These are phyloP conservation scores for Plasmopara muralis DNA, from an alignment of 352 stramenopile species.

Conservation along the genomic window DNA sequence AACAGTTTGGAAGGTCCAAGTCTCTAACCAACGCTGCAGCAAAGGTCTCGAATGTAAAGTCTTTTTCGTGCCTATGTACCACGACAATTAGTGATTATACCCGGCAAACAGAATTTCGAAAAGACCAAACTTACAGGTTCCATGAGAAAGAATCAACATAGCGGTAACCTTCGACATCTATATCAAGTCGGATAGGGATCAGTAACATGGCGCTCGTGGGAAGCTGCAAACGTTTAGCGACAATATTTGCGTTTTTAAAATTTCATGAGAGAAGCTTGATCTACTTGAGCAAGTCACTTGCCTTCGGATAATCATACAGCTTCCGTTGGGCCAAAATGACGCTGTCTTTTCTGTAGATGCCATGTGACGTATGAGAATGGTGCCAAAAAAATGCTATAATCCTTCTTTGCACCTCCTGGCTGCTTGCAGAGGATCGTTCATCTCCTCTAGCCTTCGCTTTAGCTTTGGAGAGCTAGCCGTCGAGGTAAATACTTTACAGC, in stretches of 20 bases:
- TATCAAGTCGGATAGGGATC: constrained; percentile 66
- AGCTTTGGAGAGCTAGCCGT: constrained; percentile 60
- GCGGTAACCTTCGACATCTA: constrained; percentile 72
- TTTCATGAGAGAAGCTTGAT: too few relatives aligned
- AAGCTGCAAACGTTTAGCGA: constrained; percentile 24
- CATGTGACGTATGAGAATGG: constrained; percentile 1
- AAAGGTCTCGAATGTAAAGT: constrained; percentile 74
- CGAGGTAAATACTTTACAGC: constrained; percentile 33
- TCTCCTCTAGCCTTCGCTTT: constrained; percentile 59
- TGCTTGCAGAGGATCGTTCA: constrained; percentile 32
- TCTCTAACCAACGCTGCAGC: constrained; percentile 60
- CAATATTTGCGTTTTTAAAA: neutral
- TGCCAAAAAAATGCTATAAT: neutral
- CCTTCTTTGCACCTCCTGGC: constrained; percentile 28
- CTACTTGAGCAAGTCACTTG: constrained; percentile 3
- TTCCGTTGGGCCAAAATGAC: constrained; percentile 43
- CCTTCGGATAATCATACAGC: constrained; percentile 75
- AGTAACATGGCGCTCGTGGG: constrained; percentile 42
- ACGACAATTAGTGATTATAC: neutral
- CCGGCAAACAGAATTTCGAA: neutral
- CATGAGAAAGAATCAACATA: constrained; percentile 81
- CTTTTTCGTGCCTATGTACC: constrained; percentile 45
- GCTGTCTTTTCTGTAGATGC: constrained; percentile 19
- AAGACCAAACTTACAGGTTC: constrained; percentile 42
- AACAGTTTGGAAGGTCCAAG: constrained; percentile 64